These are phyloP conservation scores for Leccinum disarticulatum DNA, from an alignment of 768 basidiomycete genomes.

Conservation along the genomic window DNA sequence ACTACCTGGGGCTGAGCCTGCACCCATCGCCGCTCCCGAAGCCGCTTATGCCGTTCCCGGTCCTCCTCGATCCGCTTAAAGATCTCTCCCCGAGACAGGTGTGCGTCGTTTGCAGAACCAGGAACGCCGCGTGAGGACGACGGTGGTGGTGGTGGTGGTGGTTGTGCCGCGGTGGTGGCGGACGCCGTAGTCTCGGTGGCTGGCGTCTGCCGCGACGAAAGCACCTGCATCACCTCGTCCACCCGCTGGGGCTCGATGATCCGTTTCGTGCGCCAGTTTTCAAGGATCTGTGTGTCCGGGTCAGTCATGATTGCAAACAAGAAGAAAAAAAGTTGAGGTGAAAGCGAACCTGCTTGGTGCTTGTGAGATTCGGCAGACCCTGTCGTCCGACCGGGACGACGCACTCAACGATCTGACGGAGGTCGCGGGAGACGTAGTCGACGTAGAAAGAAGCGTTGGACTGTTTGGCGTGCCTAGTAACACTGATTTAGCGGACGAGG, in stretches of 20 bases:
- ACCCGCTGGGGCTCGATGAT: slow-evolving; percentile 78
- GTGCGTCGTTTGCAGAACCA: slow-evolving; percentile 8
- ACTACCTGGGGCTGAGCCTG: slow-evolving; percentile 60
- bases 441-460: slow-evolving; percentile 61
- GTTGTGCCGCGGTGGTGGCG: too few relatives aligned
- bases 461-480: slow-evolving; percentile 26
- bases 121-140: slow-evolving; percentile 5
- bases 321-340: background rate
- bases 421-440: slow-evolving; percentile 74
- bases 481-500: background rate
- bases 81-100: slow-evolving; percentile 36
- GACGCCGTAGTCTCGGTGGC: background rate
- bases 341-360: slow-evolving; percentile 81
- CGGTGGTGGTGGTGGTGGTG: background rate
- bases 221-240: slow-evolving; percentile 59
- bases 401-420: slow-evolving; percentile 72
- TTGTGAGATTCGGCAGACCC: slow-evolving; percentile 84
- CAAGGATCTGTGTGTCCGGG: slow-evolving; percentile 53
- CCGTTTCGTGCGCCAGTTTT: slow-evolving; percentile 86
- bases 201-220: background rate
- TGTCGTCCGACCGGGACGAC: slow-evolving; percentile 89
- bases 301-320: background rate
- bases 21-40: slow-evolving; percentile 92
- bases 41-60: slow-evolving; percentile 87
- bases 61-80: slow-evolving; percentile 72